Base-by-base conservation (phyloP, 371 early-diverging fungal genomes). In the Thermomucor indicae-seudaticae region DNA sequence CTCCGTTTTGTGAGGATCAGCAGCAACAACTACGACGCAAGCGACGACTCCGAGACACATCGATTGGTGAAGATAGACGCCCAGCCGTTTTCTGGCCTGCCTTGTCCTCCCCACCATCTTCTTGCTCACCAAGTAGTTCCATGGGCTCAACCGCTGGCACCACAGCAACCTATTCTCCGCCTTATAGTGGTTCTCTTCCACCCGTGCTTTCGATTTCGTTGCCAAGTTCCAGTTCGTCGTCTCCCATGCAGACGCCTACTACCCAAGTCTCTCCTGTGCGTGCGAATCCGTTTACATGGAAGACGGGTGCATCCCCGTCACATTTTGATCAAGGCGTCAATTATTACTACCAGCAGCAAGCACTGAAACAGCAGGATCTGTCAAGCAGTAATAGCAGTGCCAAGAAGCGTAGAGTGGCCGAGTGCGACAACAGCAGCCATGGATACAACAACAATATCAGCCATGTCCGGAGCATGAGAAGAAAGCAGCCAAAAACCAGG, bases 191-290 rank as follows among this genome's bases (percentile, higher is more conserved):
- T 17, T 27, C 43, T 22, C 41, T 51, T 23, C 57, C 60, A 19
- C 67, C 67, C 24, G 57, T 63, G 12, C 43, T 64, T 6, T 57
- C 63, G n/a, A 38, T 64, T 25, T 72, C 73, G 6, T 44, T 73
- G 27, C 70, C 73, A 19, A 69, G 67, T 24, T 73, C 73, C 1
- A 69, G 44, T 35, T 51, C 56, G 22, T 73, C 73, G 6, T 69
- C 73, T 17, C 73, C 73, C 30, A 57, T 66, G 55, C 67, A 69
- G 41, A 73, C 73, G 25, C 73, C 73, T 42, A 60, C 64, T 14
- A n/a, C n/a, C n/a, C 64, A 62, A 28, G 59, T 66, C 7, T 68
- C 72, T 25, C 72, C 72, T 27, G 49, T 65, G 28, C 53, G 64
- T 31, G 49, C 25, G 14, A 24, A 51, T 11, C 29, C 43, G 22